Percentiles rank a stretch among this genome's conserved stretches.
phyloP scores from a whole-genome alignment of 768 basidiomycete genomes.

The Strobilomyces dryophilus region DNA sequence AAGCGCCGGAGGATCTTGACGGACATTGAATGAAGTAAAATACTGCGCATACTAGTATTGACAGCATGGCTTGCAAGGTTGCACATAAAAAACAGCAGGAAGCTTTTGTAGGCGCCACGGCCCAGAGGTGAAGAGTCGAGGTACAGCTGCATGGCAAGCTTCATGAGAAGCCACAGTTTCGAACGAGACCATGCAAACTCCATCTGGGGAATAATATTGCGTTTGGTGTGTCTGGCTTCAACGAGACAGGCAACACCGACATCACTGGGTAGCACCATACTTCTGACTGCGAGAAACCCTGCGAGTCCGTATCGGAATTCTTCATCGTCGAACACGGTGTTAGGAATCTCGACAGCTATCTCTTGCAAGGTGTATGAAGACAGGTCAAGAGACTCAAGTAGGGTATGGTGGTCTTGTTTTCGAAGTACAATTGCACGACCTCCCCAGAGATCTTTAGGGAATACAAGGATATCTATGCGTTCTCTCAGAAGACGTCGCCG shows the following conservation, averaged over 20 bases:
- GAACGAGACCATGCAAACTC: not conserved
- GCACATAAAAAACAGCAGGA: not conserved
- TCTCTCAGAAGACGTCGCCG: not conserved
- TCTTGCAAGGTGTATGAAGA: not conserved
- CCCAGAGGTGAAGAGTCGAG: not conserved
- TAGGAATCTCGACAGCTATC: not conserved
- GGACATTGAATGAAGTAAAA: not conserved
- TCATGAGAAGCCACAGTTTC: not conserved
- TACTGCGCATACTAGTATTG: not conserved
- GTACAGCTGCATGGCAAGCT: too few species aligned
- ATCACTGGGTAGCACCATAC: too few species aligned
- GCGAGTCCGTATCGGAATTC: not conserved
- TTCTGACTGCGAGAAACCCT: too few species aligned
- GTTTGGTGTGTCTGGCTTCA: too few species aligned
- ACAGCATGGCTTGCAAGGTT: not conserved
- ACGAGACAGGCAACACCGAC: too few species aligned
- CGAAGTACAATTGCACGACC: not conserved
- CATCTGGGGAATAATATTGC: too few species aligned
- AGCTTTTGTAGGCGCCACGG: not conserved
- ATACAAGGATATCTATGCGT: not conserved
- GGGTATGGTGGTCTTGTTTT: not conserved
- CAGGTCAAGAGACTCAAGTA: not conserved
- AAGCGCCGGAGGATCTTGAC: not conserved
- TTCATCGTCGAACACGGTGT: not conserved
- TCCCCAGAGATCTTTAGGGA: not conserved